phyloP scores from a whole-genome alignment of 1,284 basidiomycete species.

The Clitocybe nebularis region DNA sequence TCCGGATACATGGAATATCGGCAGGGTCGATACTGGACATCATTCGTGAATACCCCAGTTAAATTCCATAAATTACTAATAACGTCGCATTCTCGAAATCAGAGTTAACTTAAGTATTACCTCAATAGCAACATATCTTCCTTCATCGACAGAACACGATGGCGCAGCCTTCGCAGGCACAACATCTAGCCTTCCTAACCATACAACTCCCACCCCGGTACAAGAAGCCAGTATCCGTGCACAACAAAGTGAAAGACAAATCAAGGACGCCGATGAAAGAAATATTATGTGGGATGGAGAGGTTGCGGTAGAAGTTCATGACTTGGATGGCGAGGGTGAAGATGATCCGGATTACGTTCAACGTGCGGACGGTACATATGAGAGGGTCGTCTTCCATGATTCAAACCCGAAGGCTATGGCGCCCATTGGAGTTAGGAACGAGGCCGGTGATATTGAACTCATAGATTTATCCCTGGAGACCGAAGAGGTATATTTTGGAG shows the following conservation, averaged over 20 bases:
- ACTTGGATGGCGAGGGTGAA: conserved; percentile 47
- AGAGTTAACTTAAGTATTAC: conserved; percentile 68
- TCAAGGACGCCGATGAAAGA: conserved; percentile 39
- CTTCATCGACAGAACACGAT: conserved; percentile 56
- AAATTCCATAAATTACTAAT: too few species aligned
- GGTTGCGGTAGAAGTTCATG: conserved; percentile 29
- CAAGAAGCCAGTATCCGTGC: conserved; percentile 51
- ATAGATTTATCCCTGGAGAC: conserved; percentile 24
- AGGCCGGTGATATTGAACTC: conserved; percentile 39
- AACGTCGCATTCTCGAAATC: too few species aligned
- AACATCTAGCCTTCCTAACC: conserved; percentile 24
- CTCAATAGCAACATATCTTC: conserved; percentile 70
- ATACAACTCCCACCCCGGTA: conserved; percentile 44
- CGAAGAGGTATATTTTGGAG: conserved; percentile 46
- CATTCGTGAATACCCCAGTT: conserved; percentile 62
- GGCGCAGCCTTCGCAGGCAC: conserved; percentile 55
- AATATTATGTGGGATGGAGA: conserved; percentile 52
- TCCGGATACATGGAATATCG: conserved; percentile 68
- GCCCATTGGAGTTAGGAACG: conserved; percentile 47
- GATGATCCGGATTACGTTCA: conserved; percentile 38
- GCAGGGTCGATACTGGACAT: conserved; percentile 63
- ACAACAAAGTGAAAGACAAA: conserved; percentile 54
- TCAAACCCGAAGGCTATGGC: conserved; percentile 18
- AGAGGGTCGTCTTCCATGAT: conserved; percentile 10
- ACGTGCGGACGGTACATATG: conserved; percentile 38